These are phyloP conservation scores for Blumeria graminis DNA, from an alignment of 2,329 filamentous ascomycete species.

Conservation along the genomic window DNA sequence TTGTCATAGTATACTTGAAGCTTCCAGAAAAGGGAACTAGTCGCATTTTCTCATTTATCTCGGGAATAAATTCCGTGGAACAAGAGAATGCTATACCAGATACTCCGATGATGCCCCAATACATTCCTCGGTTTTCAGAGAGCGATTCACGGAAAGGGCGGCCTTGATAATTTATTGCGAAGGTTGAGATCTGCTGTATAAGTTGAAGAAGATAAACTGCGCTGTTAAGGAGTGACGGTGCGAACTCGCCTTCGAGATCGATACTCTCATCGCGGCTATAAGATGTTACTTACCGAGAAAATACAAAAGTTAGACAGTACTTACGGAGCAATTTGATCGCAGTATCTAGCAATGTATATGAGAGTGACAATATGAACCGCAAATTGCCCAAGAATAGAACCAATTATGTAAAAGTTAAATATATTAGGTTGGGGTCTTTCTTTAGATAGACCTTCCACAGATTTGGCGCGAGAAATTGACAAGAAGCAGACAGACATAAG, in stretches of 20 bases:
- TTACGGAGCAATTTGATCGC: conserved; percentile 66
- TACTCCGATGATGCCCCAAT: conserved; percentile 80
- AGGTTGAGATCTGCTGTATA: conserved; percentile 97
- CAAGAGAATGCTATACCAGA: conserved; percentile 80
- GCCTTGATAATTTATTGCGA: conserved; percentile 98
- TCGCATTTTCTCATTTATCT: conserved; percentile 81
- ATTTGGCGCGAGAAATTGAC: conserved; percentile 90
- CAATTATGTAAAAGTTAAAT: conserved; percentile 97
- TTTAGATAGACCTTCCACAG: conserved; percentile 85
- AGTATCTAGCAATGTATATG: conserved; percentile 80
- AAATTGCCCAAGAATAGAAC: conserved; percentile 90
- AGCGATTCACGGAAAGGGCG: conserved; percentile 92
- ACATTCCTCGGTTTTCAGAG: conserved; percentile 78
- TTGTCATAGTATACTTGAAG: conserved; percentile 72
- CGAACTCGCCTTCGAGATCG: conserved; percentile 86
- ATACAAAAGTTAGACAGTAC: conserved; percentile 16
- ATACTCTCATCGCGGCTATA: conserved; percentile 32
- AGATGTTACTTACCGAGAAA: conserved; percentile 9
- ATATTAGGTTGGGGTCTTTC: conserved; percentile 96
- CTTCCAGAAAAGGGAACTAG: conserved; percentile 73
- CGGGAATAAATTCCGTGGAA: conserved; percentile 83
- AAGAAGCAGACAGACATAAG: conserved; percentile 99
- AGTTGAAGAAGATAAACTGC: conserved; percentile 93
- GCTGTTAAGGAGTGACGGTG: conserved; percentile 81
- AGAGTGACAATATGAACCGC: conserved; percentile 84